A percentile compares a stretch with the other conserved stretches of the same genome.
Evolutionary conservation across 1,284 basidiomycete species (phyloP).

Genomic region (Pisolithus thermaeus): DNA sequence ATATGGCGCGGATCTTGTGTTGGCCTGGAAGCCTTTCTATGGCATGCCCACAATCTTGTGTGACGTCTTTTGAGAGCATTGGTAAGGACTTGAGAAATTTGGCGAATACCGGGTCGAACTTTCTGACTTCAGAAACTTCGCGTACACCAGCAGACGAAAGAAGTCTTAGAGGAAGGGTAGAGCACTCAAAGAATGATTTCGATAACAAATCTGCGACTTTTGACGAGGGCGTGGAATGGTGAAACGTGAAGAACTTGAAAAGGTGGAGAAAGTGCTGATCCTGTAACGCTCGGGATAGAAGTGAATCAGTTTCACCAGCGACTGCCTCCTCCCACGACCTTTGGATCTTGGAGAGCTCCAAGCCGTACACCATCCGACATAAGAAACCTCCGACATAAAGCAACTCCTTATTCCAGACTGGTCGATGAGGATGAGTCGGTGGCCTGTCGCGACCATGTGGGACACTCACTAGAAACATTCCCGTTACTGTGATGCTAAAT

Average conservation of each 20-base stretch:
- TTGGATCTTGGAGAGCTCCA: too few relatives aligned
- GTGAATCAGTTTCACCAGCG: not conserved
- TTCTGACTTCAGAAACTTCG: slow-evolving; percentile 64
- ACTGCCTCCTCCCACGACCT: too few relatives aligned
- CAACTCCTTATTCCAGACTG: too few relatives aligned
- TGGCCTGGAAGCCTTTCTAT: slow-evolving; percentile 62
- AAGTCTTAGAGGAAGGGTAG: slow-evolving; percentile 54
- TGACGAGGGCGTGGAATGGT: slow-evolving; percentile 79
- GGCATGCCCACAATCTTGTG: slow-evolving; percentile 59
- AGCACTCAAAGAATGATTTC: slow-evolving; percentile 76
- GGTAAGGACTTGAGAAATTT: slow-evolving; percentile 81
- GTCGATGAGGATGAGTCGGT: too few relatives aligned
- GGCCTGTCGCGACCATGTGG: too few relatives aligned
- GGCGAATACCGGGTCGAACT: slow-evolving; percentile 71
- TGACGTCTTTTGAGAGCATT: slow-evolving; percentile 63
- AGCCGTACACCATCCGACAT: too few relatives aligned
- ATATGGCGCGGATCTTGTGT: slow-evolving; percentile 71
- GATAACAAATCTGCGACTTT: slow-evolving; percentile 81
- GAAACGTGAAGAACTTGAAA: slow-evolving; percentile 87
- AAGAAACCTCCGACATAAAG: too few relatives aligned
- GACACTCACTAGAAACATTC: slow-evolving; percentile 22
- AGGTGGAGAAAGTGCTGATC: slow-evolving; percentile 70
- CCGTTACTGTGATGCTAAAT: slow-evolving; percentile 48
- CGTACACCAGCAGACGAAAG: slow-evolving; percentile 79
- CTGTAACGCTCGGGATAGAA: slow-evolving; percentile 46